Percentiles rank a stretch among this genome's conserved stretches.
Evolutionary conservation across 31 red algal species (phyloP).

Genomic region (Asparagopsis taxiformis): DNA sequence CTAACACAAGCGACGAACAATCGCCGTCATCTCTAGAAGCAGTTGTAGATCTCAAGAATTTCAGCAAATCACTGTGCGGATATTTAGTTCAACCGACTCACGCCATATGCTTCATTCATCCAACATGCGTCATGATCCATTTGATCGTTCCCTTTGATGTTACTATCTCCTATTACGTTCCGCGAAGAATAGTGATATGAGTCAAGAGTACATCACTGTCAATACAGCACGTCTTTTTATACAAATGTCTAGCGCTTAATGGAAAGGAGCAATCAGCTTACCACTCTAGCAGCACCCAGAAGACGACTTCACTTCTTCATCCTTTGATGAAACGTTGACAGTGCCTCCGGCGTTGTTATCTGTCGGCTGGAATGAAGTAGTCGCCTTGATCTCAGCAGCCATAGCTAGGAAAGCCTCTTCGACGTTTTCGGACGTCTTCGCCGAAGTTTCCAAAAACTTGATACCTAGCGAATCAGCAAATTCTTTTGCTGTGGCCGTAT

Average conservation of each 20-base stretch:
- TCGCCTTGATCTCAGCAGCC: conserved; percentile 93
- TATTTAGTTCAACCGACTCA: conserved; percentile 73
- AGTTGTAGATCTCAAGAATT: conserved; percentile 70
- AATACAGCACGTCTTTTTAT: conserved; percentile 8
- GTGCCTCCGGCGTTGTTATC: conserved; percentile 69
- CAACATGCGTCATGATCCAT: conserved; percentile 76
- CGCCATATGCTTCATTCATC: conserved; percentile 78
- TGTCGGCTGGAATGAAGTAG: conserved; percentile 80
- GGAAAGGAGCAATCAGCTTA: background rate
- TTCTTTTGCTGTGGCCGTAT: conserved; percentile 90
- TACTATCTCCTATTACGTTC: conserved; percentile 61
- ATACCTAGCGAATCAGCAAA: conserved; percentile 96
- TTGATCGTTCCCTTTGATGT: conserved; percentile 64
- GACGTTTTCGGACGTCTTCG: conserved; percentile 97
- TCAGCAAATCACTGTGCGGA: conserved; percentile 64
- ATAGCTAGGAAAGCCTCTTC: conserved; percentile 96
- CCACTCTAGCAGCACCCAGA: conserved; percentile 65
- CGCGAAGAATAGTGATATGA: conserved; percentile 31
- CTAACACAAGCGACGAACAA: background rate
- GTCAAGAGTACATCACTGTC: background rate
- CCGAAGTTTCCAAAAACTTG: conserved; percentile 96
- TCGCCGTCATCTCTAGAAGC: conserved; percentile 23
- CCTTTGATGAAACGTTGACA: conserved; percentile 73
- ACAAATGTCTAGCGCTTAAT: conserved; percentile 8
- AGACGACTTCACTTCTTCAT: conserved; percentile 73